Evolutionary conservation across 169 alveolate genomes (phyloP).

Genomic region (Besnoitia besnoiti): DNA sequence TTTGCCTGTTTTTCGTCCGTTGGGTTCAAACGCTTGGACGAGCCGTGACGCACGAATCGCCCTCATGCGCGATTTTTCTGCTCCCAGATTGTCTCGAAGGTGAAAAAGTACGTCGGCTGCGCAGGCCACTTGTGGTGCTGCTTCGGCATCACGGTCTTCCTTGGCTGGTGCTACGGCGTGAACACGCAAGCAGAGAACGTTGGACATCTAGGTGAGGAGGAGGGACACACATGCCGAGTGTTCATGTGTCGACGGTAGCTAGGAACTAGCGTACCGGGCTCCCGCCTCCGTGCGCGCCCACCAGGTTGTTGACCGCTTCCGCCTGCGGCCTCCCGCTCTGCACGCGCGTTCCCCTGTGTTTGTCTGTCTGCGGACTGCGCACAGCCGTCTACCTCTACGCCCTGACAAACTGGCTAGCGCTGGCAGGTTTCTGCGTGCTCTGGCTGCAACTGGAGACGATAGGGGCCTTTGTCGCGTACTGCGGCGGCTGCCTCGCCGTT

Average conservation of each 20-base stretch:
- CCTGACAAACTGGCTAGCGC: not conserved
- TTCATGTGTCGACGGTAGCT: no score
- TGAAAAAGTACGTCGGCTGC: not conserved
- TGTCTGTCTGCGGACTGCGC: not conserved
- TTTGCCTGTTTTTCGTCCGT: no score
- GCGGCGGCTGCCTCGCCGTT: not conserved
- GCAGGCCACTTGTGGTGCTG: constrained; percentile 2
- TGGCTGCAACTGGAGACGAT: not conserved
- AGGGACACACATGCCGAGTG: no score
- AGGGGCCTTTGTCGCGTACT: not conserved
- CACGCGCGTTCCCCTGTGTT: not conserved
- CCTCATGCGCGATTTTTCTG: not conserved
- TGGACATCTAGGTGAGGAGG: not conserved
- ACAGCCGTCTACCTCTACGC: not conserved
- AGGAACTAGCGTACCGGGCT: no score
- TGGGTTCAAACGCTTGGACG: no score
- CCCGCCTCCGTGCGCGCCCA: no score
- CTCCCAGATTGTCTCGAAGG: no score
- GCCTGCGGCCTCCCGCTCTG: no score
- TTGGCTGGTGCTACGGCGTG: not conserved
- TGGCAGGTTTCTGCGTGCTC: not conserved
- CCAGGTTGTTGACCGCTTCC: no score
- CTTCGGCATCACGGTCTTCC: not conserved
- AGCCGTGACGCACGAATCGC: no score
- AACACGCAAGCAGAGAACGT: not conserved